Base-by-base conservation (phyloP, 2,329 filamentous ascomycete genomes). In the Tolypocladium tundrense region DNA sequence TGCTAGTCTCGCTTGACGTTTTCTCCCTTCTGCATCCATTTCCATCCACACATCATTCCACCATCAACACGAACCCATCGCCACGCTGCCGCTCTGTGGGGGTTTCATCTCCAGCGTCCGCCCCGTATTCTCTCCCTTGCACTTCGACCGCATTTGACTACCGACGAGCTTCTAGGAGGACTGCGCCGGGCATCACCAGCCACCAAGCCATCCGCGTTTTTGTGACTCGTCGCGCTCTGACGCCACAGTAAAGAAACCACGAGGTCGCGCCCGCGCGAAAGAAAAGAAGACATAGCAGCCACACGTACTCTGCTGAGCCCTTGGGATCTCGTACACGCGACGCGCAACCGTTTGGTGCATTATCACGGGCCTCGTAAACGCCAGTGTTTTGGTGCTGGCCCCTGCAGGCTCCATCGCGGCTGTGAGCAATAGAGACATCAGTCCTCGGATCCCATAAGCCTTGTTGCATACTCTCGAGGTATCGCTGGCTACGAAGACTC, bases 281-380 rank as follows among this genome's bases (percentile, higher is more conserved):
- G 39, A 24, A 52, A 21, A 55, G 35, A 52, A 41, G 31, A 33
- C 45, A 33, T 52, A 57, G 45, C 60, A 52, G 53, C 57, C 56
- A 55, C 43, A 59, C 61, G 60, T 65, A 64, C 61, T 58, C 42
- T 58, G 42, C 19, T 57, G 58, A 43, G 57, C 58, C 42, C 54
- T 51, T 48, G 39, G 56, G 43, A 57, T 59, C 55, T 61, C 61
- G 61, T 63, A 62, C 61, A 61, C 56, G 54, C 60, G 56, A 55
- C 57, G 56, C 56, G 39, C 43, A 16, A 39, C 53, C 45, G 31
- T 16, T 33, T 58, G 33, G 57, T 55, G 53, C 54, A 52, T 53
- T 52, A 24, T 55, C 50, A 43, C 57, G 43, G 52, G 42, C 31
- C 39, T 35, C 53, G 57, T 58, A 58, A 58, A 52, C 53, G 53